These are phyloP conservation scores for Nicotiana obtusifolia DNA, from an alignment of 257 asterid genomes.

Conservation along the genomic window DNA sequence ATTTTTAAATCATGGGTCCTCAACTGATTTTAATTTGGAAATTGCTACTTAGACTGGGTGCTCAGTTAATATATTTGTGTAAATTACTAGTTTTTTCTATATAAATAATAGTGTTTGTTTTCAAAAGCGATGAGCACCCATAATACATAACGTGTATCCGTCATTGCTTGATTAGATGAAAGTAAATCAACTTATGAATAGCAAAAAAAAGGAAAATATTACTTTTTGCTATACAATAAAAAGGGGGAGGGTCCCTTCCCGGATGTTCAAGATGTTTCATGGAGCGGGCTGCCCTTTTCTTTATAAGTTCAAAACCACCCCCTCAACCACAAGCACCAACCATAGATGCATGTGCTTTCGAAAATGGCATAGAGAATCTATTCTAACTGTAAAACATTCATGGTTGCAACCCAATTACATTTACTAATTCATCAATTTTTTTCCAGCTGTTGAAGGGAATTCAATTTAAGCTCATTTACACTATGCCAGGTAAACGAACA, in stretches of 20 bases:
- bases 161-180: not conserved
- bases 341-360: not conserved
- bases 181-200: not conserved
- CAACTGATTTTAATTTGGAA: too few relatives aligned
- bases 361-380: not conserved
- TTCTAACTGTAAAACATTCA: not conserved
- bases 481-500: not conserved
- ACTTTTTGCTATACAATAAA: not conserved
- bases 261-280: too few relatives aligned
- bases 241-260: too few relatives aligned
- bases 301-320: not conserved
- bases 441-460: too few relatives aligned
- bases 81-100: too few relatives aligned
- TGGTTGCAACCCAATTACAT: not conserved
- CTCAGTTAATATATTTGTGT: too few relatives aligned
- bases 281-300: too few relatives aligned
- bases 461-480: not conserved
- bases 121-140: too few relatives aligned
- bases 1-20: too few relatives aligned
- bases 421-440: not conserved
- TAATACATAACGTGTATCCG: too few relatives aligned
- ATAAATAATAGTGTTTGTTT: too few relatives aligned
- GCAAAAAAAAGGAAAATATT: not conserved
- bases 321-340: not conserved
- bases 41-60: too few relatives aligned